Conservation (phyloP, 2,329 filamentous ascomycete genomes). For the Bisporella sp. region DNA sequence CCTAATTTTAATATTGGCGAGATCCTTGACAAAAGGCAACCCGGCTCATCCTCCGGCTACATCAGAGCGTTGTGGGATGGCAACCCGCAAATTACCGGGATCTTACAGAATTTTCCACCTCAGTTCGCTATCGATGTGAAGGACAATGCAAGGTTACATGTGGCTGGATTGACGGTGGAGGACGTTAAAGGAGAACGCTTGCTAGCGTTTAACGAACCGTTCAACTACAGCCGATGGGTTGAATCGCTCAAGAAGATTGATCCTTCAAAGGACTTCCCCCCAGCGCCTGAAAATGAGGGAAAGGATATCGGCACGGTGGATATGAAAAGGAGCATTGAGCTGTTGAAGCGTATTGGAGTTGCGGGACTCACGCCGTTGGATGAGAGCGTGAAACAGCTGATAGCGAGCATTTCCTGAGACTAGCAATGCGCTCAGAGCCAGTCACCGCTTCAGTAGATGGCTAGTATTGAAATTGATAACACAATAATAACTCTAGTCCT, state of each 20-base stretch:
- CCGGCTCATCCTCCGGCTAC: conserved; percentile 16
- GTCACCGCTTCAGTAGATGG: not conserved
- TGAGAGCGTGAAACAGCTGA: not conserved
- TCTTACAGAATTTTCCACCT: conserved; percentile 5
- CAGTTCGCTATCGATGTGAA: conserved; percentile 29
- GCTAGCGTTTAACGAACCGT: conserved; percentile 20
- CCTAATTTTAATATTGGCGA: conserved; percentile 13
- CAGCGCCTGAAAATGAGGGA: not conserved
- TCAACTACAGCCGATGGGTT: conserved; percentile 19
- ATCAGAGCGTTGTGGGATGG: conserved; percentile 19
- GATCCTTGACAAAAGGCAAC: conserved; percentile 8
- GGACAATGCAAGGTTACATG: conserved; percentile 25
- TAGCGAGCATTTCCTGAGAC: not conserved
- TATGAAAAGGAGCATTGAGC: conserved; percentile 9
- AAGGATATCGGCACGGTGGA: conserved; percentile 11
- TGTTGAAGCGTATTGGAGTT: conserved; percentile 13
- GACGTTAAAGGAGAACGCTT: conserved; percentile 22
- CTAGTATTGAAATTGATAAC: no score
- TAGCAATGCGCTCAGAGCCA: not conserved
- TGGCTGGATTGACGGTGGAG: conserved; percentile 23
- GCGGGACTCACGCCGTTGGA: conserved; percentile 15
- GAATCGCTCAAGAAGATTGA: not conserved
- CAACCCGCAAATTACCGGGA: not conserved
- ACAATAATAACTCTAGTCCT: no score
- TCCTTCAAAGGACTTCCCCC: not conserved